Base-by-base conservation (phyloP, 352 stramenopile genomes). In the Phytophthora kernoviae region DNA sequence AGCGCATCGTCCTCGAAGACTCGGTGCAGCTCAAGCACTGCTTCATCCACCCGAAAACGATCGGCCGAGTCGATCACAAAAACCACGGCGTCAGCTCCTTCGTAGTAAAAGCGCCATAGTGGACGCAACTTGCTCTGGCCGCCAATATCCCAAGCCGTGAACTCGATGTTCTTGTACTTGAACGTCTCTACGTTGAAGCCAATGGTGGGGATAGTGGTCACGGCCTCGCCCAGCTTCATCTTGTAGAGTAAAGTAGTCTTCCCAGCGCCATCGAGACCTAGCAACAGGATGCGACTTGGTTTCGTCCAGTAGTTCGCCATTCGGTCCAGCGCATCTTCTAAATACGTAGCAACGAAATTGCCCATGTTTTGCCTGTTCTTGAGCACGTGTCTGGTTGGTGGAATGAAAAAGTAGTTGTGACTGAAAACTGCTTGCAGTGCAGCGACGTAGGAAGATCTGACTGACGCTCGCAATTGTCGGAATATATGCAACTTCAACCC, bases 161-260 rank as follows among this genome's bases (percentile, higher is more conserved):
- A 87, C 47, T 78, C 69, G 14, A 88, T 82, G 50, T 87, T 85
- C 58, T 83, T 85, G 65, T 84, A 80, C 40, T 62, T 57, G 60
- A 93, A 81, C 7, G 65, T 82, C 64, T 94, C 86, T 32, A 94
- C 75, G 48, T 94, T 91, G 66, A 90, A 94, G 0, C 85, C 80
- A 42, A 96, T 85, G 4, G 86, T 96, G 20, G 81, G 70, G 26
- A 91, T 77, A 36, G 81, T 91, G 15, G 75, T 86, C 15, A 93
- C 45, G 2, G 70, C 65, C 40, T 92, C 77, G 3, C 68, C 67
- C 2, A 92, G 70, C 61, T 95, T 86, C 39, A 96, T 73, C 37
- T 89, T 83, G 76, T 94, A 94, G 37, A 98, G 84, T 66, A 98
- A 91, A 12, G 94, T 98, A 1, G 95, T 98, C 73, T 99, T 99